These are phyloP conservation scores for Cercospora sesami DNA, from an alignment of 2,329 filamentous ascomycete species.

Conservation along the genomic window DNA sequence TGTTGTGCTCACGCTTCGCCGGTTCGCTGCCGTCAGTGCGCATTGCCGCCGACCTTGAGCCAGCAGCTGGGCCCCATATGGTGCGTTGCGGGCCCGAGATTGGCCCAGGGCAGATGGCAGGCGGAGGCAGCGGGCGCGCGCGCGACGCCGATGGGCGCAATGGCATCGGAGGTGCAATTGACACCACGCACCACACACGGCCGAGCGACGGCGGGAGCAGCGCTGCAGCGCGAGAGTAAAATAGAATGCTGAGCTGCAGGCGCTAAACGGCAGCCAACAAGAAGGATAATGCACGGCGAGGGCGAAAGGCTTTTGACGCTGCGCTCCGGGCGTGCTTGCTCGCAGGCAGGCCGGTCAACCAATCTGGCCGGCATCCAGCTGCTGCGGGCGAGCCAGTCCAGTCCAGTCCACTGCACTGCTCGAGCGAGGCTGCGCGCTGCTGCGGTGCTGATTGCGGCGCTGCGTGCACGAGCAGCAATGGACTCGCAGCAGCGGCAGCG, in stretches of 20 bases:
- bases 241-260: conserved; percentile 10
- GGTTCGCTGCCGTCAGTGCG: conserved; percentile 15
- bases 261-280: conserved; percentile 8
- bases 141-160: background rate
- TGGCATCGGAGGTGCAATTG: conserved; percentile 3
- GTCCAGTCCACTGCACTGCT: background rate
- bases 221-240: background rate
- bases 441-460: too few relatives aligned
- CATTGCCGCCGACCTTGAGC: conserved; percentile 24
- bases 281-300: background rate
- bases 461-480: too few relatives aligned
- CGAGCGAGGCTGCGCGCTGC: background rate
- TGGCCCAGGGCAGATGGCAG: conserved; percentile 23
- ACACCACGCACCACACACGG: background rate
- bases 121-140: background rate
- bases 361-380: background rate
- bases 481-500: background rate
- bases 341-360: background rate
- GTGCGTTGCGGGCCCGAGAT: conserved; percentile 23
- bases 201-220: background rate
- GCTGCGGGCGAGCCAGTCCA: background rate
- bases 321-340: background rate
- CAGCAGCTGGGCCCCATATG: conserved; percentile 13
- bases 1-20: background rate
- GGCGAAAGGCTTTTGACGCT: background rate